Conservation (phyloP, 2,329 filamentous ascomycete genomes). For the Penicillium expansum region DNA sequence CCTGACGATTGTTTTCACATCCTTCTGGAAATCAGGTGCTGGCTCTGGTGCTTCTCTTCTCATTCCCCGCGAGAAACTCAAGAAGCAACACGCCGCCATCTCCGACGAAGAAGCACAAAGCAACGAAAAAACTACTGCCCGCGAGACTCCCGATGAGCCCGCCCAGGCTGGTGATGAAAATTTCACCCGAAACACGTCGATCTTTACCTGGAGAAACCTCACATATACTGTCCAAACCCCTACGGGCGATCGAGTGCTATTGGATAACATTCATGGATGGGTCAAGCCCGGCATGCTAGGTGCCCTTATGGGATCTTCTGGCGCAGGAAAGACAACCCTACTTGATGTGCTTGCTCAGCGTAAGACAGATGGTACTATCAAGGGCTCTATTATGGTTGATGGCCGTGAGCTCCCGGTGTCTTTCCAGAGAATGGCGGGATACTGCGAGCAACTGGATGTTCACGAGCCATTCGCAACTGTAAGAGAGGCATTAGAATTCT, state of each 20-base stretch:
- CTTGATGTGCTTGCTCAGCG: constrained; percentile 71
- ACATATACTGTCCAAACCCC: constrained; percentile 64
- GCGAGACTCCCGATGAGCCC: constrained; percentile 10
- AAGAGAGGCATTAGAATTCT: constrained; percentile 63
- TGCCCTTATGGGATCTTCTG: constrained; percentile 72
- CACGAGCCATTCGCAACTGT: constrained; percentile 64
- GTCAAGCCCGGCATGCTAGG: constrained; percentile 73
- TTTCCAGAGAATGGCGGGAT: constrained; percentile 65
- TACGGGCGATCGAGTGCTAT: constrained; percentile 52
- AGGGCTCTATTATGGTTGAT: constrained; percentile 64
- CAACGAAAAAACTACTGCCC: background rate
- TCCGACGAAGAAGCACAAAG: constrained; percentile 18
- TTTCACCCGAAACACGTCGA: constrained; percentile 59
- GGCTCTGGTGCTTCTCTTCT: constrained; percentile 52
- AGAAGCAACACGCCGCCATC: constrained; percentile 30
- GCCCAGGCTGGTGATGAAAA: constrained; percentile 28
- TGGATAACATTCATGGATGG: constrained; percentile 70
- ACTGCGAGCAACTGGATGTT: constrained; percentile 65
- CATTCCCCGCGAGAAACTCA: constrained; percentile 59
- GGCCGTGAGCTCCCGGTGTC: constrained; percentile 56
- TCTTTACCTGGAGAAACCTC: constrained; percentile 74
- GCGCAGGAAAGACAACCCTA: constrained; percentile 72
- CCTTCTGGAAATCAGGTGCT: constrained; percentile 49
- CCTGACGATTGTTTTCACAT: constrained; percentile 57
- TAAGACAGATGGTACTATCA: constrained; percentile 59